Conservation (phyloP, 768 basidiomycete genomes). For the Leccinum broughii region DNA sequence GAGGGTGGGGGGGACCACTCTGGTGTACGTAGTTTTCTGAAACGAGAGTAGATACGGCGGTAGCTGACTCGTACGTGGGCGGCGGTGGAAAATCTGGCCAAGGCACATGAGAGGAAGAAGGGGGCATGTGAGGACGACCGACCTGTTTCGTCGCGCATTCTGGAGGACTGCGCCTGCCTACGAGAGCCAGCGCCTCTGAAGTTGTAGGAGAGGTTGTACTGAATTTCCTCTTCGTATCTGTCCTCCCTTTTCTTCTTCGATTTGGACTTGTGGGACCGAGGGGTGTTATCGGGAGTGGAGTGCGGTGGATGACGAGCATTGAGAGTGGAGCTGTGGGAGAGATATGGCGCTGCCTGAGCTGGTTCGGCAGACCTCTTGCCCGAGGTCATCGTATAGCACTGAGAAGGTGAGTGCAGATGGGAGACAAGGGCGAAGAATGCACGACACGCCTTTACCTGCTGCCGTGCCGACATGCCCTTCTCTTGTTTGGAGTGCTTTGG, state of each 20-base stretch:
- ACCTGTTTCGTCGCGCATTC: constrained; percentile 36
- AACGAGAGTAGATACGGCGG: constrained; percentile 43
- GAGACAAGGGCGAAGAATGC: constrained; percentile 39
- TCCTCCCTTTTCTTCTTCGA: constrained; percentile 46
- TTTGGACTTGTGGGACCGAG: constrained; percentile 39
- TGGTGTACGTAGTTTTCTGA: constrained; percentile 40
- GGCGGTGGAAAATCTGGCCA: constrained; percentile 70
- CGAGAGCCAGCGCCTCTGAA: constrained; percentile 34
- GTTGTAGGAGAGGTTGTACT: constrained; percentile 33
- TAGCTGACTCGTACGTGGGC: constrained; percentile 65
- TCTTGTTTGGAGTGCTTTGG: constrained; percentile 34
- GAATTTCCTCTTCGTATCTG: constrained; percentile 45
- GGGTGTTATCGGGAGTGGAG: constrained; percentile 51
- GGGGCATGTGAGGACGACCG: constrained; percentile 7
- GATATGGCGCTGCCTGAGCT: constrained; percentile 44
- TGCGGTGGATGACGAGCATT: constrained; percentile 49
- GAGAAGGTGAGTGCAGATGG: constrained; percentile 35
- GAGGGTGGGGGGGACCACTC: constrained; percentile 26
- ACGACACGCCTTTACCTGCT: constrained; percentile 39
- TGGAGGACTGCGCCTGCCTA: constrained; percentile 26
- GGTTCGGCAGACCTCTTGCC: constrained; percentile 32
- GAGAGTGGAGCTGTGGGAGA: constrained; percentile 54
- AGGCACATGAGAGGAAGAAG: constrained; percentile 5
- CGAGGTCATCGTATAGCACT: constrained; percentile 39
- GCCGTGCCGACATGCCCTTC: constrained; percentile 35